phyloP scores from a whole-genome alignment of 108 stramenopile species.

The Conticribra weissflogii region DNA sequence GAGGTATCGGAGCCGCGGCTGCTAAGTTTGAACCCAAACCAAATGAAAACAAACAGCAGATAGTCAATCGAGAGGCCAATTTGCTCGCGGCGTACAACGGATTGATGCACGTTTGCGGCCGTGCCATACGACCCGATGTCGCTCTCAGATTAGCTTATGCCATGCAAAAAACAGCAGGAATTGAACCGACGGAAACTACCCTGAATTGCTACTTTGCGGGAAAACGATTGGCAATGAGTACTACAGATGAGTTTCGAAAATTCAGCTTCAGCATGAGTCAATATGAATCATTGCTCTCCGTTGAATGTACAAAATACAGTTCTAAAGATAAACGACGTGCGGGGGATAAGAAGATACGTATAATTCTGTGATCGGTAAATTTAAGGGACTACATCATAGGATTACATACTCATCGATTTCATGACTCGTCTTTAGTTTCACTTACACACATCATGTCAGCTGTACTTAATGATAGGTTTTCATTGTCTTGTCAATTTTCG shows the following conservation, averaged over 20 bases:
- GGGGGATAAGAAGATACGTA: constrained; percentile 67
- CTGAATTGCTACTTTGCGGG: constrained; percentile 69
- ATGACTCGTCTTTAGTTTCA: too few relatives aligned
- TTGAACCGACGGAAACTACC: constrained; percentile 61
- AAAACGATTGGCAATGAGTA: constrained; percentile 40
- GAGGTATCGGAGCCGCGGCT: constrained; percentile 60
- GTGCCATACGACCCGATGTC: constrained; percentile 73
- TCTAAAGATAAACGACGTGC: constrained; percentile 61
- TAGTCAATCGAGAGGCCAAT: constrained; percentile 47
- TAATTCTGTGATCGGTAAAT: constrained; percentile 57
- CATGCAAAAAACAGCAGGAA: constrained; percentile 69
- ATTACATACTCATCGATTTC: background rate
- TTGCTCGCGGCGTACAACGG: constrained; percentile 85
- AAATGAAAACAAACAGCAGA: background rate
- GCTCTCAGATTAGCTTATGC: constrained; percentile 74
- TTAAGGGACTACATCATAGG: background rate
- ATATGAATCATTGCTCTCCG: constrained; percentile 66
- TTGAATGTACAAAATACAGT: constrained; percentile 82
- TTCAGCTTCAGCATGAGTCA: constrained; percentile 49
- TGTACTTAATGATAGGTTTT: too few relatives aligned
- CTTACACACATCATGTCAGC: too few relatives aligned
- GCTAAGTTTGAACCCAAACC: constrained; percentile 28
- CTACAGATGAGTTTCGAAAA: constrained; percentile 6
- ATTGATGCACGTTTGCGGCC: constrained; percentile 74
- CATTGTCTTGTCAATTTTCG: too few relatives aligned